phyloP scores from a whole-genome alignment of 129 eudicot genomes.

The Flaveria bidentis region DNA sequence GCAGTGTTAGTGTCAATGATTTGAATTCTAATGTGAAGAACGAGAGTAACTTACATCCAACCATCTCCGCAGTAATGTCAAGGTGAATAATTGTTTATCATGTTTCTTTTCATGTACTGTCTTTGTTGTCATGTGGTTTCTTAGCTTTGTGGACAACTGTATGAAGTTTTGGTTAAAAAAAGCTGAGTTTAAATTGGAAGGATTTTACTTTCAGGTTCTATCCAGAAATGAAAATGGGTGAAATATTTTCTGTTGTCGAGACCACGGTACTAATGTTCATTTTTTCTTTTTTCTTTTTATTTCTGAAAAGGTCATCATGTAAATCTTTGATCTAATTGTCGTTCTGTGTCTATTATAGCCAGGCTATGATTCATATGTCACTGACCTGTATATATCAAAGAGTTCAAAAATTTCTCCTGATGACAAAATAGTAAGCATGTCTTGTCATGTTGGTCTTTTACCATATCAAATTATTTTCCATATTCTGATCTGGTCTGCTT shows the following conservation, averaged over 20 bases:
- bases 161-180: neutral
- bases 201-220: slow-evolving; percentile 56
- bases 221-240: slow-evolving; percentile 75
- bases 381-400: slow-evolving; percentile 75
- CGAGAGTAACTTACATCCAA: slow-evolving; percentile 37
- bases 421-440: slow-evolving; percentile 66
- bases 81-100: slow-evolving; percentile 39
- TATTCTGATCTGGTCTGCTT: neutral
- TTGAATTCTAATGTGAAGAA: slow-evolving; percentile 48
- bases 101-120: slow-evolving; percentile 1
- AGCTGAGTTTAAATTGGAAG: neutral
- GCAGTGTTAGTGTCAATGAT: slow-evolving; percentile 43
- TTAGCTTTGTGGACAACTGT: slow-evolving; percentile 9
- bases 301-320: neutral
- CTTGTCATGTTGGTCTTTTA: slow-evolving; percentile 9
- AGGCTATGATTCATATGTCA: slow-evolving; percentile 74
- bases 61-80: slow-evolving; percentile 62
- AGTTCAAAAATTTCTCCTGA: slow-evolving; percentile 39
- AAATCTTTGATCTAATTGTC: slow-evolving; percentile 17
- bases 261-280: slow-evolving; percentile 47
- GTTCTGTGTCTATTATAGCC: slow-evolving; percentile 48
- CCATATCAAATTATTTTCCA: slow-evolving; percentile 7
- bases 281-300: slow-evolving; percentile 2
- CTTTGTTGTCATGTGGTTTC: slow-evolving; percentile 4
- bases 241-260: slow-evolving; percentile 59